phyloP scores from a whole-genome alignment of 805 yeast species.

The Yamadazyma kitorensis region DNA sequence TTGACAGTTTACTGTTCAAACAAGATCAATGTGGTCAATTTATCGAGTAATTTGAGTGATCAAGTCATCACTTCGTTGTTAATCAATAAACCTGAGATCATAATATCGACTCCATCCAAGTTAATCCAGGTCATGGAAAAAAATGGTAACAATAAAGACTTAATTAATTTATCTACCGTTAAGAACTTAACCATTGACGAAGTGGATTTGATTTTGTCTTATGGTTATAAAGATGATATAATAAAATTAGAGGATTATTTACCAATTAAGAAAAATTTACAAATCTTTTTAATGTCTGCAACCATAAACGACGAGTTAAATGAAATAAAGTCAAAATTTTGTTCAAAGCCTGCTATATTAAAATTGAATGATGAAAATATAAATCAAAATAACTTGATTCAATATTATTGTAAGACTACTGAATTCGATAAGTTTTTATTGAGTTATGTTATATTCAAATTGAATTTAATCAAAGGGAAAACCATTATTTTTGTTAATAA shows the following conservation, averaged over 20 bases:
- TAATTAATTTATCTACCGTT: slow-evolving; percentile 54
- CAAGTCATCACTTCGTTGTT: slow-evolving; percentile 70
- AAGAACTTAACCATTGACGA: slow-evolving; percentile 86
- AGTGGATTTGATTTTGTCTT: slow-evolving; percentile 85
- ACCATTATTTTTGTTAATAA: slow-evolving; percentile 87
- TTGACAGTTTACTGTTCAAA: slow-evolving; percentile 70
- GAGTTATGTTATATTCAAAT: slow-evolving; percentile 87
- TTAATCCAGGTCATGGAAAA: slow-evolving; percentile 55
- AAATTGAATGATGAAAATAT: slow-evolving; percentile 72
- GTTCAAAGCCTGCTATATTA: slow-evolving; percentile 79
- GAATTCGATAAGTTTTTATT: slow-evolving; percentile 91
- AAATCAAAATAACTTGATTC: slow-evolving; percentile 62
- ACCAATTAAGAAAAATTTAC: slow-evolving; percentile 73
- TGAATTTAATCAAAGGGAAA: slow-evolving; percentile 85
- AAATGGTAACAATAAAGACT: slow-evolving; percentile 24
- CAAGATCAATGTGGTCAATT: slow-evolving; percentile 60
- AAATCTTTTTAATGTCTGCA: slow-evolving; percentile 94
- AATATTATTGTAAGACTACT: slow-evolving; percentile 79
- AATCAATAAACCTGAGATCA: slow-evolving; percentile 71
- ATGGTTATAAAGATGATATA: slow-evolving; percentile 88
- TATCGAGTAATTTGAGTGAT: slow-evolving; percentile 64
- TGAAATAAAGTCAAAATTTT: slow-evolving; percentile 69
- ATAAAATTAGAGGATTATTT: slow-evolving; percentile 58
- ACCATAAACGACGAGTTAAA: slow-evolving; percentile 86
- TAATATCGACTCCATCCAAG: slow-evolving; percentile 85